Conservation (phyloP, 2,329 filamentous ascomycete species). For the Aspergillus glaucus region DNA sequence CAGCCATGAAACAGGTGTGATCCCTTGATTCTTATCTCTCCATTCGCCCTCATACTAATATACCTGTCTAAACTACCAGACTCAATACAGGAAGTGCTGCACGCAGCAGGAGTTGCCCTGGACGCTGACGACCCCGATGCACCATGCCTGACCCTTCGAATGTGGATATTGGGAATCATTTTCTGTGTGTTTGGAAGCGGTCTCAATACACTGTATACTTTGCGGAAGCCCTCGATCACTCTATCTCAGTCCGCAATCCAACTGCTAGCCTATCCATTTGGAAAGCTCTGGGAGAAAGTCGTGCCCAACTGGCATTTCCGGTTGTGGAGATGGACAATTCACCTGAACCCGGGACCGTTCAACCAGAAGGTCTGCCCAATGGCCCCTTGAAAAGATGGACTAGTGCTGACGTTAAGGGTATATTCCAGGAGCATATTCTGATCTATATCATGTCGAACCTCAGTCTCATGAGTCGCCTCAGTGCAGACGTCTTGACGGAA, state of each 20-base stretch:
- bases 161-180: constrained; percentile 11
- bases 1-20: neutral
- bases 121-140: constrained; percentile 45
- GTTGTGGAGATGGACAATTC: constrained; percentile 9
- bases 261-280: constrained; percentile 16
- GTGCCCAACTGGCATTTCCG: constrained; percentile 16
- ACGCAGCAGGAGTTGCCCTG: constrained; percentile 42
- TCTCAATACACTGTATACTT: constrained; percentile 12
- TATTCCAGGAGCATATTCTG: constrained; percentile 16
- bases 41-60: neutral
- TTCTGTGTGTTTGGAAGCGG: constrained; percentile 12
- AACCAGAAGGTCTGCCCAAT: constrained; percentile 20
- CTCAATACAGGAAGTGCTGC: constrained; percentile 12
- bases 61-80: neutral
- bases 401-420: neutral
- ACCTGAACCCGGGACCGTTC: constrained; percentile 25
- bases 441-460: constrained; percentile 26
- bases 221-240: constrained; percentile 19
- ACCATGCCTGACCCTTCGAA: constrained; percentile 17
- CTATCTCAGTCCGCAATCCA: constrained; percentile 15
- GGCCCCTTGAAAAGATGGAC: neutral
- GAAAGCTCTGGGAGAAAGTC: constrained; percentile 19
- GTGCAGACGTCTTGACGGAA: constrained; percentile 21
- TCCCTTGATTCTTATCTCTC: neutral
- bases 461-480: constrained; percentile 21